phyloP scores from a whole-genome alignment of 2,329 filamentous ascomycete genomes.

The Fusarium chuoi region DNA sequence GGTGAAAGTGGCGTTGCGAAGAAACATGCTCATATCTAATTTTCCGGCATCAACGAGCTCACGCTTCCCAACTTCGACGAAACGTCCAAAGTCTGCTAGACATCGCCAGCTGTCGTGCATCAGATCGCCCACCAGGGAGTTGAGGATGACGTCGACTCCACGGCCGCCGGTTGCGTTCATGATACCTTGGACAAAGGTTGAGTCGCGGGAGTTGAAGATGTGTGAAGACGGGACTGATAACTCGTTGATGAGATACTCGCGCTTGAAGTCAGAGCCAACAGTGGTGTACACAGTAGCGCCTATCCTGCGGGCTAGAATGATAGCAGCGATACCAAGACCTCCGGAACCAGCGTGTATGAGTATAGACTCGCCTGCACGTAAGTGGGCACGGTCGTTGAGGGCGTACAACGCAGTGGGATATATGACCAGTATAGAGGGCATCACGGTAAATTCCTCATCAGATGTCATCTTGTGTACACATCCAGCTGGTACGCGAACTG shows the following conservation, averaged over 20 bases:
- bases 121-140: not conserved
- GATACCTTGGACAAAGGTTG: not conserved
- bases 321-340: not conserved
- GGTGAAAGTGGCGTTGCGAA: not conserved
- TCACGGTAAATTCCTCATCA: accelerated
- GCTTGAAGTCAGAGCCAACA: not conserved
- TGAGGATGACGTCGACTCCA: not conserved
- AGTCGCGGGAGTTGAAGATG: not conserved
- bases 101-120: not conserved
- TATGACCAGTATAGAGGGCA: not conserved
- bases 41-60: not conserved
- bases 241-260: not conserved
- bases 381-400: not conserved
- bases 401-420: not conserved
- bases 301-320: not conserved
- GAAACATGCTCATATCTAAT: not conserved
- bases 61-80: not conserved
- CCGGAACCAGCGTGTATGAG: not conserved
- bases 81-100: not conserved
- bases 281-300: not conserved
- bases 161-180: accelerated
- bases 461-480: accelerated
- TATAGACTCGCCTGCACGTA: not conserved
- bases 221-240: not conserved
- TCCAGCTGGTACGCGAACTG: not conserved